Base-by-base conservation (phyloP, 352 stramenopile species). In the Sclerospora graminicola region DNA sequence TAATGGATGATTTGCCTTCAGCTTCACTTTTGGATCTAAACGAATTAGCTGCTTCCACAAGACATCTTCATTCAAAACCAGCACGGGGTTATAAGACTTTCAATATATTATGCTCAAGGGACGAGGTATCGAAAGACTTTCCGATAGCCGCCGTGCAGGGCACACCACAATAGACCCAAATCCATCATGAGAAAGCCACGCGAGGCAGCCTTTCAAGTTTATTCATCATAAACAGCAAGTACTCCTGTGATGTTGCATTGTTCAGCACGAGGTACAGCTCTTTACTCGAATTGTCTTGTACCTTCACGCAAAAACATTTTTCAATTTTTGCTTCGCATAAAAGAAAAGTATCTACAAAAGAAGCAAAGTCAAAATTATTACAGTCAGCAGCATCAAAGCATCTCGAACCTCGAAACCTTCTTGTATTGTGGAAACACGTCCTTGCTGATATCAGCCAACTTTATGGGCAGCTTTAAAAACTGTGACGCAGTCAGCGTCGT, bases 181-280 rank as follows among this genome's bases (percentile, higher is more conserved):
- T 88, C 51, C 63, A 88, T 81, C 76, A 91, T 91, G 41, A 91
- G 57, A 11, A 91, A 67, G 0, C 77, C 80, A 7, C 76, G 74
- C 10, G 61, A 65, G 10, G 63, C 46, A 43, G 64, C 69, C 16
- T 77, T 80, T 46, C 70, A 56, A 20, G 62, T 88, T 42, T 88
- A n/a, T n/a, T 89, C 60, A 89, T 89, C 33, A 89, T 62, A 4
- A 69, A 60, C 28, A 69, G 59, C 47, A 86, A 57, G 49, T 91
- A 77, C 33, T 85, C 69, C 38, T 91, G 80, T 10, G 75, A 84
- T 30, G 55, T 66, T 5, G 64, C 56, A 14, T 63, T 72, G 41
- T 91, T 91, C n/a, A 91, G 49, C 37, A 91, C 63, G 11, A 91
- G 54, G 45, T 88, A 91, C 20, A 88, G 32, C 34, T 91, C 76